Evolutionary conservation across 2,329 filamentous ascomycete genomes (phyloP), one percentile per base, ranked within the genome.

Genomic region (Zopfia rhizophila): DNA sequence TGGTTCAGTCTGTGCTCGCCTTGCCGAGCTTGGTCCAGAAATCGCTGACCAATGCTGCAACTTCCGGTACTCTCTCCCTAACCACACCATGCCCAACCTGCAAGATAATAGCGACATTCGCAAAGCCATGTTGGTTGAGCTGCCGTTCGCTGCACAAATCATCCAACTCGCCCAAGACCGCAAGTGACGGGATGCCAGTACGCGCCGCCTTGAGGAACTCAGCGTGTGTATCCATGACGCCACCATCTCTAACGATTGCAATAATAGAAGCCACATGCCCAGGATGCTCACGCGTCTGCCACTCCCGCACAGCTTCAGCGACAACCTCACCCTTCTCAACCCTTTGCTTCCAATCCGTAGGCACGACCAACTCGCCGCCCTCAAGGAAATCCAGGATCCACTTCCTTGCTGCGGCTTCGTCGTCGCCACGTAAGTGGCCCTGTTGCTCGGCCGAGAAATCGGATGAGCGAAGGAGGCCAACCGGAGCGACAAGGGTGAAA

Each of bases 191-290:
- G 6, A 72, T 56, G 1, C 57, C 60, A 17, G 41, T 62, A 11
- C 27, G 35, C 1, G 50, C 65, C 19, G 67, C 68, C 36, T 55
- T 27, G 0, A 24, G 31, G 54, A 74, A 77, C 7, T 49, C 47
- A 8, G 47, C 61, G 38, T 75, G 65, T 13, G 59, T 53, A 57
- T 76, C 77, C 40, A 74, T 53, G 1, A 76, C 68, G 0, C 73
- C 73, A 0, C 73, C 79, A 33, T 82, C 75, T 29, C 78, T 68
- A 5, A 80, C 66, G 0, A 80, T 70, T 0, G 64, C 75, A 13
- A 80, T 68, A 1, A 82, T 75, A 23, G 73, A 76, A 0, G 74
- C 73, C 3, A 51, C 14, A 49, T 82, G 78, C 0, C 79, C 79
- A 2, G 51, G 16, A 52, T 83, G 80, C 5, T 77, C 56, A 7